Evolutionary conservation across 306 rosid species (phyloP).

Genomic region (Rosa multiflora): DNA sequence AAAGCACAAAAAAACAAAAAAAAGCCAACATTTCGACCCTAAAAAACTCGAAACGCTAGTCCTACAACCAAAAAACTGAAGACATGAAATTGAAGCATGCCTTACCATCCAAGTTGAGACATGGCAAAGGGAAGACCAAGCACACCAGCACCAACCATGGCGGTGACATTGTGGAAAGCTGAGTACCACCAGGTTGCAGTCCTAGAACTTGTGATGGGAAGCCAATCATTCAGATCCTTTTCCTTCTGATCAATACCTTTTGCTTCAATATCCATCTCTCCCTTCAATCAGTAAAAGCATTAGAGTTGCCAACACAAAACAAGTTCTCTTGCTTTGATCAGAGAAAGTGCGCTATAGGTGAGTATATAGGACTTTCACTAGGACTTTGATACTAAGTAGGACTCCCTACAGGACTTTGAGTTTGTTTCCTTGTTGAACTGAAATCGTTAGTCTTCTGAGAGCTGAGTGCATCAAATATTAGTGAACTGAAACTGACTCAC

Average conservation of each 20-base stretch:
- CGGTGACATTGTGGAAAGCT: conserved; percentile 46
- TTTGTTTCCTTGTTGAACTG: background rate
- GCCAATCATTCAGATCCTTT: conserved; percentile 35
- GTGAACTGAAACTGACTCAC: background rate
- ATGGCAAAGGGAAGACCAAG: conserved; percentile 47
- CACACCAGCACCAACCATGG: conserved; percentile 54
- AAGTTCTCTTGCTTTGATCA: background rate
- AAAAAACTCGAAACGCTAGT: background rate
- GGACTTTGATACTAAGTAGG: background rate
- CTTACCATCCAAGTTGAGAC: conserved; percentile 48
- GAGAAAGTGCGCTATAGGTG: background rate
- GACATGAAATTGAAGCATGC: background rate
- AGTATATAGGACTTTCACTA: too few relatives aligned
- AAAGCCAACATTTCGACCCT: background rate
- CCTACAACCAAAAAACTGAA: background rate
- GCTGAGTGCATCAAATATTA: background rate
- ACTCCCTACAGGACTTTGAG: background rate
- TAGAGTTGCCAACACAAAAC: background rate
- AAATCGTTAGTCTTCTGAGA: background rate
- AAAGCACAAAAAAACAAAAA: background rate
- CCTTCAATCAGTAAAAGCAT: too few relatives aligned
- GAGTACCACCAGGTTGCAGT: conserved; percentile 43
- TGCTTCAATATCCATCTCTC: background rate
- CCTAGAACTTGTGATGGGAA: conserved; percentile 34
- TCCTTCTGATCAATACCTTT: conserved; percentile 2